These are phyloP conservation scores for Diaporthe eres DNA, from an alignment of 2,329 filamentous ascomycete genomes.

Conservation along the genomic window DNA sequence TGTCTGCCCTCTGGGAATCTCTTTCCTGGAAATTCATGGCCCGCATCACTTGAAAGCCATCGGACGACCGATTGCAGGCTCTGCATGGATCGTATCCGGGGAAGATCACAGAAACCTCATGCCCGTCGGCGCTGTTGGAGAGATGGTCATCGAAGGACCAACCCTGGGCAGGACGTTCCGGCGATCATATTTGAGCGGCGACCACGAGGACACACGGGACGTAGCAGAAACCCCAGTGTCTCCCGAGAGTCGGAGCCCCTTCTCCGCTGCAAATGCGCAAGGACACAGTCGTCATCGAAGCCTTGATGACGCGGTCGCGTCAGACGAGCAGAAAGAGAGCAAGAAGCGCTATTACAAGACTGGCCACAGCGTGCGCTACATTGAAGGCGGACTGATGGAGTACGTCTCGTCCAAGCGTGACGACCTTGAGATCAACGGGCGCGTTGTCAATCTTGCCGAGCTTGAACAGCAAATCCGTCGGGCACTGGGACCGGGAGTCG, in stretches of 20 bases:
- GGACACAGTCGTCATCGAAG: conserved; percentile 44
- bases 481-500: conserved; percentile 61
- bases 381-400: conserved; percentile 63
- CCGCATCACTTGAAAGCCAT: conserved; percentile 58
- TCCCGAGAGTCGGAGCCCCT: conserved; percentile 50
- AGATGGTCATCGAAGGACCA: conserved; percentile 68
- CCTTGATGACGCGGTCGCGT: conserved; percentile 38
- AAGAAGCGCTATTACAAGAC: conserved; percentile 62
- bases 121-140: conserved; percentile 62
- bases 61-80: conserved; percentile 62
- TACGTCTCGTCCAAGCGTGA: conserved; percentile 62
- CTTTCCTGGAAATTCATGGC: conserved; percentile 59
- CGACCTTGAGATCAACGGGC: conserved; percentile 57
- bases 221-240: conserved; percentile 47
- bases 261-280: conserved; percentile 40
- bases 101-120: conserved; percentile 65
- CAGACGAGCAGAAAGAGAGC: conserved; percentile 46
- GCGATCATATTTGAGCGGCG: conserved; percentile 21
- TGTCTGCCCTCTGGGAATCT: conserved; percentile 65
- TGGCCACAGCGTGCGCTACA: conserved; percentile 64
- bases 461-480: conserved; percentile 63
- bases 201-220: conserved; percentile 31
- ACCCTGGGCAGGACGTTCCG: conserved; percentile 55
- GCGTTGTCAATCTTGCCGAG: conserved; percentile 57
- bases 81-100: conserved; percentile 67